Conservation (phyloP, 2,329 filamentous ascomycete species). For the Cladosporium sp. region DNA sequence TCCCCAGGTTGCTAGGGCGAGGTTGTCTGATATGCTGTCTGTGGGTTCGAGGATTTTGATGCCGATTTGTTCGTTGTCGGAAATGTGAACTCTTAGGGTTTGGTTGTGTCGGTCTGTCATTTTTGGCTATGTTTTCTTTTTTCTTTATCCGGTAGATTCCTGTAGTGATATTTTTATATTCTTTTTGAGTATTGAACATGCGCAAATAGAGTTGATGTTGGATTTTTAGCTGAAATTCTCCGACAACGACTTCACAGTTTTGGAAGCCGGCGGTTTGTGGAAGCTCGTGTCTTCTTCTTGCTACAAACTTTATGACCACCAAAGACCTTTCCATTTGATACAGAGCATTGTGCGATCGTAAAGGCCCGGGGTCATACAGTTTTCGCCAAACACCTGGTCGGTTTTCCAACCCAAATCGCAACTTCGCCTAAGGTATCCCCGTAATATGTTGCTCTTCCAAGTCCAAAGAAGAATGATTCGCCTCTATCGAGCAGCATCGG, state of each 20-base stretch:
- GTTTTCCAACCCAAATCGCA: too few relatives aligned
- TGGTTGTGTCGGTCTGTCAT: conserved; percentile 21
- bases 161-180: background rate
- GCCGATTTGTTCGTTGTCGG: conserved; percentile 15
- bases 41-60: conserved; percentile 21
- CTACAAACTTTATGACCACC: background rate
- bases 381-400: too few relatives aligned
- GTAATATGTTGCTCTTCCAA: too few relatives aligned
- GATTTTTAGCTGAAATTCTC: background rate
- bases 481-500: too few relatives aligned
- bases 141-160: background rate
- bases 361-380: too few relatives aligned
- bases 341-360: too few relatives aligned
- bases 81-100: conserved; percentile 10
- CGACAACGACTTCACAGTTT: background rate
- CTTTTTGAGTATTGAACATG: background rate
- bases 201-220: background rate
- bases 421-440: too few relatives aligned
- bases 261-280: background rate
- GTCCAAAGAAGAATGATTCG: too few relatives aligned
- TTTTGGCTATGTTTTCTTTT: background rate
- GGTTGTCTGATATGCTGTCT: conserved; percentile 33
- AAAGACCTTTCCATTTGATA: background rate
- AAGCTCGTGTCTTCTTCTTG: background rate
- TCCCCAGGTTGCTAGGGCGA: conserved; percentile 44